Conservation (phyloP, 2,329 filamentous ascomycete genomes). For the Ascochyta koolunga region DNA sequence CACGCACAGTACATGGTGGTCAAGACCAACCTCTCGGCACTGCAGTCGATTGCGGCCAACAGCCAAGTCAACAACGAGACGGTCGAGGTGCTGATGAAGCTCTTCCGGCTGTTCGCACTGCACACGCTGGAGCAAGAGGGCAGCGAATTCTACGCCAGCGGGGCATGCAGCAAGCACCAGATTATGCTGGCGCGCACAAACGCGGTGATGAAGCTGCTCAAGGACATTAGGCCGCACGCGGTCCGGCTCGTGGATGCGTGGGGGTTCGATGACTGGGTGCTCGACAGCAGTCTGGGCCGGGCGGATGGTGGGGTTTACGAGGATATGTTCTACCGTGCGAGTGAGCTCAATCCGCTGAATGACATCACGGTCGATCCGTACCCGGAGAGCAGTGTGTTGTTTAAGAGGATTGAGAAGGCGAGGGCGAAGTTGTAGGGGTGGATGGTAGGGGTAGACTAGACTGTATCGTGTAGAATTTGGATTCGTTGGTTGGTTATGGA, state of each 20-base stretch:
- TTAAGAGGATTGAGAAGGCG: slow-evolving; percentile 66
- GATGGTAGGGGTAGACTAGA: not conserved
- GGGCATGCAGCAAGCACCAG: slow-evolving; percentile 73
- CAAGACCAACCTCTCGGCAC: slow-evolving; percentile 76
- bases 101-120: slow-evolving; percentile 70
- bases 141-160: slow-evolving; percentile 73
- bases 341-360: slow-evolving; percentile 75
- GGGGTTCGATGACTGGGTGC: slow-evolving; percentile 79
- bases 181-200: slow-evolving; percentile 72
- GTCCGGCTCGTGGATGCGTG: slow-evolving; percentile 74
- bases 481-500: too few relatives aligned
- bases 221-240: slow-evolving; percentile 75
- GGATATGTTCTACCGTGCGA: slow-evolving; percentile 75
- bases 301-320: slow-evolving; percentile 78
- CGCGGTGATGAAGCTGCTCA: slow-evolving; percentile 71
- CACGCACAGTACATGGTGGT: slow-evolving; percentile 79
- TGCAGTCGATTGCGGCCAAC: slow-evolving; percentile 62
- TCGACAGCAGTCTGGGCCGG: slow-evolving; percentile 73
- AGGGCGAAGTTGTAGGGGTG: slow-evolving; percentile 52
- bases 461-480: too few relatives aligned
- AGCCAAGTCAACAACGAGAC: slow-evolving; percentile 64
- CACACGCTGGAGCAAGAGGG: slow-evolving; percentile 72
- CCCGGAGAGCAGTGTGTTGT: slow-evolving; percentile 65
- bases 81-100: slow-evolving; percentile 64
- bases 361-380: slow-evolving; percentile 74